Percentiles rank a stretch among this genome's conserved stretches.
These are phyloP conservation scores for Umbilicaria muhlenbergii DNA, from an alignment of 495 filamentous ascomycete species.

Conservation along the genomic window DNA sequence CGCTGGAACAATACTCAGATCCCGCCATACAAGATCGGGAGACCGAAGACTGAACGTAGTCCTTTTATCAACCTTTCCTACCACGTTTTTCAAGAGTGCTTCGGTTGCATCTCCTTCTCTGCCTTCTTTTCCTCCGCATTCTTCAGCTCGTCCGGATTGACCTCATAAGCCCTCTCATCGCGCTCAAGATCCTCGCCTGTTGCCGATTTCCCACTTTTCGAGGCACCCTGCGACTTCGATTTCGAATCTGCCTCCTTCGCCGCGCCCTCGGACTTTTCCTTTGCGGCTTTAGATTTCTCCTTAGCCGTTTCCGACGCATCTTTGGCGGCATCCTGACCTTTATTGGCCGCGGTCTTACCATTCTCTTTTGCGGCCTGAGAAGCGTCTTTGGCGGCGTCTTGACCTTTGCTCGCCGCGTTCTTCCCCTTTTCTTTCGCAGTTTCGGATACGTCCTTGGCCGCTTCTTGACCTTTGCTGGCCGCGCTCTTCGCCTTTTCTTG, in stretches of 20 bases:
- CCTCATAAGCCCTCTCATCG: slow-evolving; percentile 9
- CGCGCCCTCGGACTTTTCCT: background rate
- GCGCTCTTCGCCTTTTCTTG: background rate
- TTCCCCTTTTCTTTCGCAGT: slow-evolving; percentile 3
- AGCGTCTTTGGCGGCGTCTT: background rate
- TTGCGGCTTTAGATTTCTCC: background rate
- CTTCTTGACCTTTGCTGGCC: background rate
- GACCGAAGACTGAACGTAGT: too few species aligned
- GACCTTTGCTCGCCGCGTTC: background rate
- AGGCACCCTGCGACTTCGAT: too few species aligned
- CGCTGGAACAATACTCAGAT: too few species aligned
- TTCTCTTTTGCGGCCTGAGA: slow-evolving; percentile 2
- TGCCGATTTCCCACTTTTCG: too few species aligned
- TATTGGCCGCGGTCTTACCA: background rate
- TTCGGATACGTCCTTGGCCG: background rate
- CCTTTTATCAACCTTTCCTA: too few species aligned
- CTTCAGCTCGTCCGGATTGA: slow-evolving; percentile 11
- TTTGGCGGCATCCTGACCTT: too few species aligned
- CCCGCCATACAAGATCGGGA: too few species aligned
- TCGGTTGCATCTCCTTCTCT: slow-evolving; percentile 11
- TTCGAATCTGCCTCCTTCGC: background rate
- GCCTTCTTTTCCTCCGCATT: slow-evolving; percentile 9
- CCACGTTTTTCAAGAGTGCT: background rate
- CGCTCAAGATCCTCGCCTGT: too few species aligned
- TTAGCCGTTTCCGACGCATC: background rate